Base-by-base conservation (phyloP, 805 yeast genomes). In the Teunomyces funiuensis region DNA sequence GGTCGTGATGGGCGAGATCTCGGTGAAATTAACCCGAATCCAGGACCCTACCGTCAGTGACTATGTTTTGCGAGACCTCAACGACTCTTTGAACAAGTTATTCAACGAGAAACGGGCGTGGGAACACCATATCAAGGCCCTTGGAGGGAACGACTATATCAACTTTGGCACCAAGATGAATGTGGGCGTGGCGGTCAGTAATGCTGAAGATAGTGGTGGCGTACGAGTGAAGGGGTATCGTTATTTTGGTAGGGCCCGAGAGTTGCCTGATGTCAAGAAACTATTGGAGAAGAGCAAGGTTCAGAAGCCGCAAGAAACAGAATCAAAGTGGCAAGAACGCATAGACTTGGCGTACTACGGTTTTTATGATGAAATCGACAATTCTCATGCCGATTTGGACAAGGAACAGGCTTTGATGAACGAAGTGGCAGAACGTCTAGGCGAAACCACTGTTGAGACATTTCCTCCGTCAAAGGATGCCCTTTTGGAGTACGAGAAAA, bases 191-290 rank as follows among this genome's bases (percentile, higher is more conserved):
- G 44, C 29, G 58, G 58, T 15, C 33, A 36, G 37, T 8, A 55
- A 43, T 15, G 44, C 44, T 27, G 65, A 65, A 33, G 37, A 36
- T 8, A 55, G 43, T 15, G 44, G 44, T 27, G 65, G 66, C 6
- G 27, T 48, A 5, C 45, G 51, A 13, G 57, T 76, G 1, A 67
- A 74, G 28, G 88, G 88, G 0, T 80, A 79, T 48, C 65, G 84
- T 41, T 90, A 85, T 60, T 90, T 80, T 62, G 97, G 97, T 0
- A 63, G 96, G 37, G 96, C 96, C 0, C 71, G 78, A 39, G 91
- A 88, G 33, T 63, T 89, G 6, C 85, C 88, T 0, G 96, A 86
- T 46, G 90, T 85, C 4, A 57, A 60, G 42, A 43, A 51, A 29
- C 37, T 58, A 6, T 25, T 61, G n/a, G 52, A 58, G 38, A 43